Evolutionary conservation across 805 yeast genomes (phyloP).

Genomic region (Starmerella bombi): DNA sequence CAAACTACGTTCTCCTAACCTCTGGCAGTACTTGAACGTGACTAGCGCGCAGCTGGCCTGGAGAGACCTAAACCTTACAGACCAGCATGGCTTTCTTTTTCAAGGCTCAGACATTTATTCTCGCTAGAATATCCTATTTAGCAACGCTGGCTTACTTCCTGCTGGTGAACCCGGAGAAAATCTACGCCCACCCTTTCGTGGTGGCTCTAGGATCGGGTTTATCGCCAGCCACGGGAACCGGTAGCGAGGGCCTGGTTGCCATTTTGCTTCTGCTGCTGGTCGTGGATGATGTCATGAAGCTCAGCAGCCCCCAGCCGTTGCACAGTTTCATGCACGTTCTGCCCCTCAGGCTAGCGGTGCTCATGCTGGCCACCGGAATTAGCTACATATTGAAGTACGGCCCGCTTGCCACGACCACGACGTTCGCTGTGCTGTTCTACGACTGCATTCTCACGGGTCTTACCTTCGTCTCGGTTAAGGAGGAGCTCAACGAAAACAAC

Average conservation of each 20-base stretch:
- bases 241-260: conserved; percentile 24
- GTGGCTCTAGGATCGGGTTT: conserved; percentile 22
- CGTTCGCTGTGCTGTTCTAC: conserved; percentile 24
- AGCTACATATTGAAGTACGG: conserved; percentile 18
- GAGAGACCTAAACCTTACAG: not conserved
- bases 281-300: conserved; percentile 23
- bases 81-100: not conserved
- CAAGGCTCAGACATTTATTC: conserved; percentile 9
- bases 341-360: conserved; percentile 23
- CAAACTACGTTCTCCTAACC: no score
- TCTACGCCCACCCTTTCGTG: conserved; percentile 21
- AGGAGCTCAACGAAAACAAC: conserved; percentile 27
- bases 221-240: conserved; percentile 18
- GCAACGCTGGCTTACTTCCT: conserved; percentile 24
- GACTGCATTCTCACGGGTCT: conserved; percentile 26
- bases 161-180: conserved; percentile 21
- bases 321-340: conserved; percentile 21
- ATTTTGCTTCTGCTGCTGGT: conserved; percentile 20
- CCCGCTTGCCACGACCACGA: conserved; percentile 23
- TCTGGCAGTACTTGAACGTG: no score
- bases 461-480: conserved; percentile 24
- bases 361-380: conserved; percentile 19
- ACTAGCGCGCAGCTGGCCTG: no score
- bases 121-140: conserved; percentile 17
- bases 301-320: conserved; percentile 18